Conservation (phyloP, 176 grass and related monocot species). For the Zea mays region Zm-B73-REFERENCE-NAM-5.0 NC_050099.1:184764001-184764500, state of each 20-base stretch:
- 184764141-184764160: slow-evolving; percentile 62
- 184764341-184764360: no score
- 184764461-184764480: slow-evolving; percentile 13
- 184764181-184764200: slow-evolving; percentile 17
- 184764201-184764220: slow-evolving; percentile 10
- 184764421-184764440: no score
- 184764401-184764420: no score
- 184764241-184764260: not conserved
- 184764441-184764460: no score
- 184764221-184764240: slow-evolving; percentile 8
- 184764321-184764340: no score
- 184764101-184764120: slow-evolving; percentile 99
- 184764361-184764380: no score
- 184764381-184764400: no score
- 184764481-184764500: not conserved
- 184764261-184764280: not conserved
- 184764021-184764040: slow-evolving; percentile 95
- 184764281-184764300: not conserved
- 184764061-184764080: slow-evolving; percentile 99
- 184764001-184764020: slow-evolving; percentile 85
- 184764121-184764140: slow-evolving; percentile 85
- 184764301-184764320: slow-evolving; percentile 6
- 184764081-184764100: slow-evolving; percentile 96
- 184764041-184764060: slow-evolving; percentile 98
- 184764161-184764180: slow-evolving; percentile 28